Percentiles rank a stretch among this genome's conserved stretches.
Evolutionary conservation across 352 stramenopile species (phyloP).

Genomic region (Phytopythium kandeliae): DNA sequence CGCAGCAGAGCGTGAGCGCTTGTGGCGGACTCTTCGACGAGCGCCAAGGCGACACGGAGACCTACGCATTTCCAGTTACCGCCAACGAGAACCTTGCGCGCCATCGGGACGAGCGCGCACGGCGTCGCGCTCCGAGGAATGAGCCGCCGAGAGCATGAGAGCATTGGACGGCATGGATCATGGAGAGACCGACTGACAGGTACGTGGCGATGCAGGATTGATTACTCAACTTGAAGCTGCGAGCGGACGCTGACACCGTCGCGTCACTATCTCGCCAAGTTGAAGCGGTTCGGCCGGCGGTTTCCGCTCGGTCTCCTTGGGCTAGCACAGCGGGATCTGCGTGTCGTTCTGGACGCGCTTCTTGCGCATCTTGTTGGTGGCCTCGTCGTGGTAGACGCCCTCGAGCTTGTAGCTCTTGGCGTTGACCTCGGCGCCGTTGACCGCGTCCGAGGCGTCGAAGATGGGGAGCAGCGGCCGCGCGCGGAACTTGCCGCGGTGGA

Average conservation of each 20-base stretch:
- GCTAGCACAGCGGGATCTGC: no score
- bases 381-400: slow-evolving; percentile 13
- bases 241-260: no score
- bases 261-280: no score
- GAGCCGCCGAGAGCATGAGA: no score
- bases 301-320: no score
- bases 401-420: slow-evolving; percentile 11
- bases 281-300: no score
- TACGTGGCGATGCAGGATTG: no score
- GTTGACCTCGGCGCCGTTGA: slow-evolving; percentile 11
- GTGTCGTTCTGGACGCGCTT: slow-evolving; percentile 8
- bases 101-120: slow-evolving; percentile 16
- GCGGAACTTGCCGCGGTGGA: slow-evolving; percentile 13
- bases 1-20: neutral
- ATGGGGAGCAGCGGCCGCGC: slow-evolving; percentile 11
- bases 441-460: slow-evolving; percentile 6
- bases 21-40: neutral
- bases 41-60: slow-evolving; percentile 8
- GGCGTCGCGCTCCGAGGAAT: neutral
- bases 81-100: slow-evolving; percentile 86
- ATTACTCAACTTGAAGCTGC: slow-evolving; percentile 14
- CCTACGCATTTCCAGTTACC: slow-evolving; percentile 94
- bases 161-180: no score
- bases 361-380: slow-evolving; percentile 8
- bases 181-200: no score